phyloP scores from a whole-genome alignment of 202 grass and related monocot genomes.

The Carex arenaria region DNA sequence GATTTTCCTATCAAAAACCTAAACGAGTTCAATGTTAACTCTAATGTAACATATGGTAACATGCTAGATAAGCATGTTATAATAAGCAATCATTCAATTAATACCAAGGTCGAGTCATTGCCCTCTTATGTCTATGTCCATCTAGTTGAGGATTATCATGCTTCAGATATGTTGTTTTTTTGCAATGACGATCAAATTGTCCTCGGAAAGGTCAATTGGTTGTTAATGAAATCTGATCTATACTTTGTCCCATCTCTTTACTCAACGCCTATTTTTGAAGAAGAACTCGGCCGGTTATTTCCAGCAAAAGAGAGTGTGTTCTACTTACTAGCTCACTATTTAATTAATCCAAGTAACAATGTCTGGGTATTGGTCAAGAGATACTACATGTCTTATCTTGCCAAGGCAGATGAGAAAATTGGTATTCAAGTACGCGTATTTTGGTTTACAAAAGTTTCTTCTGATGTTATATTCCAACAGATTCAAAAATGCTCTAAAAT shows the following conservation, averaged over 20 bases:
- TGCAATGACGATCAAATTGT: conserved; percentile 48
- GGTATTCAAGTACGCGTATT: conserved; percentile 62
- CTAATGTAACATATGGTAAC: conserved; percentile 20
- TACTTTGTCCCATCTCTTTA: conserved; percentile 57
- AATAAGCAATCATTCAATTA: conserved; percentile 23
- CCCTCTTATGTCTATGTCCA: conserved; percentile 45
- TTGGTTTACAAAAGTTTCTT: conserved; percentile 21
- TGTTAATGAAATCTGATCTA: conserved; percentile 44
- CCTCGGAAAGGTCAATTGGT: conserved; percentile 52
- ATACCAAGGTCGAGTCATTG: conserved; percentile 1
- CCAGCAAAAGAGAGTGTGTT: conserved; percentile 47
- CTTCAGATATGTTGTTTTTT: conserved; percentile 38
- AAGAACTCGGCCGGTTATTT: conserved; percentile 45
- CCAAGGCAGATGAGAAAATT: conserved; percentile 35
- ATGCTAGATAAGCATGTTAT: conserved; percentile 15
- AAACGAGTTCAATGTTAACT: no score
- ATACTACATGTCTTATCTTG: conserved; percentile 46
- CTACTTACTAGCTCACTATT: conserved; percentile 40
- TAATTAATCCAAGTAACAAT: conserved; percentile 50
- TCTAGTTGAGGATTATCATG: background rate
- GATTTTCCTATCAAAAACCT: no score
- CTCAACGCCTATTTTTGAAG: conserved; percentile 24
- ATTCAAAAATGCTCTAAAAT: conserved; percentile 36
- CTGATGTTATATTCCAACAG: conserved; percentile 41
- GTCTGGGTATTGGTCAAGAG: conserved; percentile 42